These are phyloP conservation scores for Pascua sp. DNA, from an alignment of 1,284 basidiomycete species.

Conservation along the genomic window DNA sequence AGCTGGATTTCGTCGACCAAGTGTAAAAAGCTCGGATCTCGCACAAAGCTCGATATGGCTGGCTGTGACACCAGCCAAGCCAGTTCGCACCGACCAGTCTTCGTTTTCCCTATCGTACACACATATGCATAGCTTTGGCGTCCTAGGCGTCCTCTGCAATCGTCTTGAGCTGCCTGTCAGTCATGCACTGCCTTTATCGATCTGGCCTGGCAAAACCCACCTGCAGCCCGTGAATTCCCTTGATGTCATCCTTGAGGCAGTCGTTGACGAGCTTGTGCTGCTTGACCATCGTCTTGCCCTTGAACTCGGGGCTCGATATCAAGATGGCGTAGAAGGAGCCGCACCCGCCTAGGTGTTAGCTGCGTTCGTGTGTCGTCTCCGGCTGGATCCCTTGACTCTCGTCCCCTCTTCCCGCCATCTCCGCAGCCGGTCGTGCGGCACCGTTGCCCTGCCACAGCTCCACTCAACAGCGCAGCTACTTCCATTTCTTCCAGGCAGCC, in stretches of 20 bases:
- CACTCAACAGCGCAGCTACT: not conserved
- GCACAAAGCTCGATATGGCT: too few relatives aligned
- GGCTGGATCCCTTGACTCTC: not conserved
- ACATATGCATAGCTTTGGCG: slow-evolving; percentile 15
- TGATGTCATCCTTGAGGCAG: slow-evolving; percentile 82
- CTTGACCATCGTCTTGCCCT: slow-evolving; percentile 81
- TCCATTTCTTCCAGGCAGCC: not conserved
- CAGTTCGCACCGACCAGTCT: too few relatives aligned
- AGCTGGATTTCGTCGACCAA: too few relatives aligned
- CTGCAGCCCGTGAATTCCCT: slow-evolving; percentile 89
- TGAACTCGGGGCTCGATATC: slow-evolving; percentile 79
- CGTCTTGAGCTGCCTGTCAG: slow-evolving; percentile 36
- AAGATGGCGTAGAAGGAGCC: slow-evolving; percentile 93
- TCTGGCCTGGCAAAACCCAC: slow-evolving; percentile 52
- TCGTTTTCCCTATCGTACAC: not conserved
- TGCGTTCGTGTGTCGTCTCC: not conserved
- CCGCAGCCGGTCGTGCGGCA: not conserved
- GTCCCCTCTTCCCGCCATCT: not conserved
- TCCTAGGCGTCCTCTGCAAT: slow-evolving; percentile 31
- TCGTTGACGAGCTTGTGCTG: slow-evolving; percentile 91
- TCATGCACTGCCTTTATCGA: not conserved
- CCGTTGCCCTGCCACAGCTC: too few relatives aligned
- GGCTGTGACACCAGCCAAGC: too few relatives aligned
- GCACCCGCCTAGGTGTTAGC: slow-evolving; percentile 69
- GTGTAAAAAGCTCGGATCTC: too few relatives aligned